Percentiles rank a stretch among this genome's conserved stretches.
Conservation (phyloP, 2,329 filamentous ascomycete genomes). For the Phyllosticta citriasiana region DNA sequence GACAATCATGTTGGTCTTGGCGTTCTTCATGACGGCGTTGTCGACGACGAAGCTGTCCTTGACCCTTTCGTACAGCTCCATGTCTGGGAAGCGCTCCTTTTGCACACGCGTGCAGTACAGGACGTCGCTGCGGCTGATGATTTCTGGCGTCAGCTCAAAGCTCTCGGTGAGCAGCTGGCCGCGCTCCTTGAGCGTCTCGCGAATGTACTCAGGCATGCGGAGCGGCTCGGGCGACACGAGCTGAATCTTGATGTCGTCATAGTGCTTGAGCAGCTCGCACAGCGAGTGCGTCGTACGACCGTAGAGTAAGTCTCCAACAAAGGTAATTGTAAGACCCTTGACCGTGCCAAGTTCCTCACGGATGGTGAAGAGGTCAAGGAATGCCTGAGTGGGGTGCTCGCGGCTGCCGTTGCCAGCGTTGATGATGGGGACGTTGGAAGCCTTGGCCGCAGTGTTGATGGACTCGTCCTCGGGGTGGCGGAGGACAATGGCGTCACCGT, state of each 20-base stretch:
- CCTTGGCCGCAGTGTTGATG: conserved; percentile 74
- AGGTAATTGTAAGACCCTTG: conserved; percentile 90
- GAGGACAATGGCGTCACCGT: conserved; percentile 90
- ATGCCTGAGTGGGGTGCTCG: conserved; percentile 95
- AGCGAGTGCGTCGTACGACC: conserved; percentile 93
- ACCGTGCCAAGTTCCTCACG: conserved; percentile 95
- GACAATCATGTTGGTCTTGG: conserved; percentile 87
- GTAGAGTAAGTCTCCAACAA: conserved; percentile 85
- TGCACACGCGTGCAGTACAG: conserved; percentile 96
- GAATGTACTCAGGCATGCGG: conserved; percentile 64
- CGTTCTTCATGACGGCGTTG: conserved; percentile 79
- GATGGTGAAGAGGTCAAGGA: conserved; percentile 96
- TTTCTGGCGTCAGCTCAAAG: conserved; percentile 72
- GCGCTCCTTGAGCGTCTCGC: conserved; percentile 58
- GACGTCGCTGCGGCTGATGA: conserved; percentile 78
- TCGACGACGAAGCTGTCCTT: conserved; percentile 86
- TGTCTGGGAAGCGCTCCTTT: conserved; percentile 84
- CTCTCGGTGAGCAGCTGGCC: conserved; percentile 71
- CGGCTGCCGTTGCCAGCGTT: conserved; percentile 94
- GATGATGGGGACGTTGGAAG: conserved; percentile 83
- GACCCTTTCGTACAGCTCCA: conserved; percentile 71
- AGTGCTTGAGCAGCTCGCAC: conserved; percentile 87
- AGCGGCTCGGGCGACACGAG: conserved; percentile 77
- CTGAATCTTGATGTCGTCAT: conserved; percentile 78
- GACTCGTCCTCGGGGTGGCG: conserved; percentile 79